Base-by-base conservation (phyloP, 2,329 filamentous ascomycete genomes). In the Amylocarpus encephaloides region DNA sequence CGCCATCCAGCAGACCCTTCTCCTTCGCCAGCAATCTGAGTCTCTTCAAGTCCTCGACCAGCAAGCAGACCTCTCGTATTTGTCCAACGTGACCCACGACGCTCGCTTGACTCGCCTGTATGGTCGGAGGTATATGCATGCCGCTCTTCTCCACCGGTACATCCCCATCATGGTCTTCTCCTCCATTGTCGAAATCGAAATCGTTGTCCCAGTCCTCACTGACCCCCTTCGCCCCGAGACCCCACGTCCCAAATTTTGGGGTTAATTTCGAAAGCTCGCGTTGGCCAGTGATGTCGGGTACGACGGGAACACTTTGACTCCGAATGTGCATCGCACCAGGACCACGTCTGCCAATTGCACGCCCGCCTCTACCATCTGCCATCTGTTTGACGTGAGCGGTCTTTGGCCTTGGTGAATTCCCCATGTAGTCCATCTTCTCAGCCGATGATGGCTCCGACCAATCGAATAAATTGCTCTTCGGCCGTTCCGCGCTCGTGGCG, bases 161-260 rank as follows among this genome's bases (percentile, higher is more conserved):
- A 33, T 68, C 61, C 39, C 70, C 71, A 26, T 69, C 67, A 11
- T 64, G 62, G 12, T 64, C 61, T 11, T 52, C 60, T 36, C 63
- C 59, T 36, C 53, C 70, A 16, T 45, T 57, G 9, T 67, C 65
- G 64, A 92, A 91, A 53, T 92, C 86, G 60, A 94, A 93, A 65
- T 94, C 88, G 56, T 91, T 86, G 60, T 92, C 88, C 88, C 88
- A 94, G 62, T 93, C 88, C 65, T 94, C 88, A 54, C 85, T 91
- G 10, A 83, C 83, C 13, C 80, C 85, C 66, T 91, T 91, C 55
- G 80, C 83, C n/a, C 85, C 82, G 38, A 89, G 71, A 2, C 86
- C 86, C 87, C 87, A 92, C 1, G 87, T 91, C 39, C 87, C 85
- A 62, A 89, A 92, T 61, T 90, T 91, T 47, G 77, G 71, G 1